A percentile compares a stretch with the other conserved stretches of the same genome.
These are phyloP conservation scores for Hirschioporus abietinus DNA, from an alignment of 768 basidiomycete species.

Conservation along the genomic window DNA sequence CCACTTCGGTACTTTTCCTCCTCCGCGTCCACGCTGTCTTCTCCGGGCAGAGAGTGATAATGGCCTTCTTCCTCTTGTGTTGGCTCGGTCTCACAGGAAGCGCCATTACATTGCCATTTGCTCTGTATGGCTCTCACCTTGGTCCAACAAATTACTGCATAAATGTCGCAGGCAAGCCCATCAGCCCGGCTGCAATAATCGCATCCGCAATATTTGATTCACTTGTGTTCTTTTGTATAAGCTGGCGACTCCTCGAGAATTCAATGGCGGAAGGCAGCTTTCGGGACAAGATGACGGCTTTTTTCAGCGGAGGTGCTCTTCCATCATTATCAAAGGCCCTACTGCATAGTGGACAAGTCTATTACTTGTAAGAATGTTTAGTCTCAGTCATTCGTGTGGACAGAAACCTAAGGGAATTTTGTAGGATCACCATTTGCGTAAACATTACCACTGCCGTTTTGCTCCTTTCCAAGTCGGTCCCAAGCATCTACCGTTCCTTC, in stretches of 20 bases:
- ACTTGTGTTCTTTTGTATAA: conserved; percentile 29
- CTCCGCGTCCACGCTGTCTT: conserved; percentile 32
- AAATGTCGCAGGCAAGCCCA: conserved; percentile 17
- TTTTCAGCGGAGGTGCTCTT: conserved; percentile 22
- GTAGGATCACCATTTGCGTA: conserved; percentile 9
- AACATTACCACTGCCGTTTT: conserved; percentile 10
- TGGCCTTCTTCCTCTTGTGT: conserved; percentile 22
- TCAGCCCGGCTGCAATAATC: conserved; percentile 24
- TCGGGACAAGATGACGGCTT: conserved; percentile 9
- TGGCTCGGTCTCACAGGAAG: conserved; percentile 28
- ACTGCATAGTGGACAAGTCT: conserved; percentile 32
- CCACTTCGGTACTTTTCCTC: conserved; percentile 32
- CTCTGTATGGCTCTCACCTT: conserved; percentile 20
- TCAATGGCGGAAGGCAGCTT: background rate
- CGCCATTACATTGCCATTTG: conserved; percentile 23
- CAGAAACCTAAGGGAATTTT: too few relatives aligned
- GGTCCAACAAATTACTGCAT: conserved; percentile 30
- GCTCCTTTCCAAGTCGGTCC: conserved; percentile 8
- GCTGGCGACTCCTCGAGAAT: conserved; percentile 18
- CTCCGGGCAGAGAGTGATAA: conserved; percentile 16
- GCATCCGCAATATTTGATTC: conserved; percentile 27
- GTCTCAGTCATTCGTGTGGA: background rate
- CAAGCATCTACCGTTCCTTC: conserved; percentile 21
- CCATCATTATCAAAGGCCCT: conserved; percentile 29
- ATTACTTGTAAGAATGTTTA: conserved; percentile 27